Evolutionary conservation across 1,284 basidiomycete genomes (phyloP).

Genomic region (Trichosporon sp.): DNA sequence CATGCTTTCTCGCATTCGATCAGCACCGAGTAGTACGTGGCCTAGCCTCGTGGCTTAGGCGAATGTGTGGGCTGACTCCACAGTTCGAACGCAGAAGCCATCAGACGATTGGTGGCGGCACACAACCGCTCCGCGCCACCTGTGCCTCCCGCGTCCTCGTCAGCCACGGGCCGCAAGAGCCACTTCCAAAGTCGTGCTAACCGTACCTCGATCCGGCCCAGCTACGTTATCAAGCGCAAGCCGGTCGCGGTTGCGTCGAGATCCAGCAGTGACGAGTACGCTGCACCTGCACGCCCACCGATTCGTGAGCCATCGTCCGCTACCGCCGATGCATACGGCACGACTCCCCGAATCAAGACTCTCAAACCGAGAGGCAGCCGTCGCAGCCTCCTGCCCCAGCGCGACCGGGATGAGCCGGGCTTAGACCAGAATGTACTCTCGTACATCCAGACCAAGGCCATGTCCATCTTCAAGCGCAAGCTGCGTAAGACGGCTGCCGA

Average conservation of each 20-base stretch:
- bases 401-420: neutral
- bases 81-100: constrained; percentile 12
- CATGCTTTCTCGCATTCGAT: constrained; percentile 13
- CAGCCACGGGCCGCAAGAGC: neutral
- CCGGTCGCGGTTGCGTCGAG: neutral
- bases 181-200: neutral
- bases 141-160: neutral
- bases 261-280: neutral
- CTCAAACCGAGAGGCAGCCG: neutral
- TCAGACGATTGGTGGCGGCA: neutral
- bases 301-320: neutral
- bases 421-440: constrained; percentile 12
- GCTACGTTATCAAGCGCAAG: constrained; percentile 18
- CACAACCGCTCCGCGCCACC: neutral
- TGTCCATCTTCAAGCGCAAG: neutral
- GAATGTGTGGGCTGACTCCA: neutral
- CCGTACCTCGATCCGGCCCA: neutral
- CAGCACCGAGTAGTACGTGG: neutral
- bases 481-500: neutral
- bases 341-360: neutral
- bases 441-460: constrained; percentile 10
- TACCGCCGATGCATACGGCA: neutral
- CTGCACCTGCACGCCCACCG: neutral
- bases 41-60: neutral
- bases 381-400: neutral